Percentiles rank a stretch among this genome's conserved stretches.
Conservation (phyloP, 768 basidiomycete genomes). For the Mycena galericulata region DNA sequence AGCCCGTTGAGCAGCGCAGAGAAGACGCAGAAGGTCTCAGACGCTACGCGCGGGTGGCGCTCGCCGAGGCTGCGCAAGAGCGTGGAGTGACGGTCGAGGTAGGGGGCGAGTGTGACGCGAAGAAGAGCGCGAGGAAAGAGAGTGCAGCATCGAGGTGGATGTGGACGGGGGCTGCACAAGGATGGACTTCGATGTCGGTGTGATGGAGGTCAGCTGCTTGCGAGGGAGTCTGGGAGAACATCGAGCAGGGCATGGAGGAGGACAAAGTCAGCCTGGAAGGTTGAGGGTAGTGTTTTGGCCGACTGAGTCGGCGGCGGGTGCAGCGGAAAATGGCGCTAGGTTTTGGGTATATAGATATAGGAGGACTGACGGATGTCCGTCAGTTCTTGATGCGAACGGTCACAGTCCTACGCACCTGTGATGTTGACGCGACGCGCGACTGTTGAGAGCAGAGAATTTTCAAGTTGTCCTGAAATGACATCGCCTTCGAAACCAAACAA, state of each 20-base stretch:
- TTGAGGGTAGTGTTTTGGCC: conserved; percentile 79
- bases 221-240: conserved; percentile 87
- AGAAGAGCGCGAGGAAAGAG: conserved; percentile 87
- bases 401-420: too few relatives aligned
- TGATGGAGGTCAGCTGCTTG: conserved; percentile 75
- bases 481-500: too few relatives aligned
- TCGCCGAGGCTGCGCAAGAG: conserved; percentile 83
- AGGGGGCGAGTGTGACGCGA: conserved; percentile 73
- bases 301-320: conserved; percentile 88
- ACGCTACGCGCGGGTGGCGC: conserved; percentile 88
- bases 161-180: conserved; percentile 78
- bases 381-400: too few relatives aligned
- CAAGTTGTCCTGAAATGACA: too few relatives aligned
- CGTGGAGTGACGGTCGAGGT: conserved; percentile 78
- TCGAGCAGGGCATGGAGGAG: conserved; percentile 80
- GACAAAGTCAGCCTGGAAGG: conserved; percentile 88
- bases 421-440: too few relatives aligned
- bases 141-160: conserved; percentile 87
- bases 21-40: conserved; percentile 90
- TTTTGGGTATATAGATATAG: too few relatives aligned
- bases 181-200: conserved; percentile 71
- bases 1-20: conserved; percentile 83
- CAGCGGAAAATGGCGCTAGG: too few relatives aligned
- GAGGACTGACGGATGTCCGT: too few relatives aligned
- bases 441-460: too few relatives aligned